Percentiles rank a stretch among this genome's conserved stretches.
These are phyloP conservation scores for Chlorophyllum brunneum DNA, from an alignment of 768 basidiomycete species.

Conservation along the genomic window DNA sequence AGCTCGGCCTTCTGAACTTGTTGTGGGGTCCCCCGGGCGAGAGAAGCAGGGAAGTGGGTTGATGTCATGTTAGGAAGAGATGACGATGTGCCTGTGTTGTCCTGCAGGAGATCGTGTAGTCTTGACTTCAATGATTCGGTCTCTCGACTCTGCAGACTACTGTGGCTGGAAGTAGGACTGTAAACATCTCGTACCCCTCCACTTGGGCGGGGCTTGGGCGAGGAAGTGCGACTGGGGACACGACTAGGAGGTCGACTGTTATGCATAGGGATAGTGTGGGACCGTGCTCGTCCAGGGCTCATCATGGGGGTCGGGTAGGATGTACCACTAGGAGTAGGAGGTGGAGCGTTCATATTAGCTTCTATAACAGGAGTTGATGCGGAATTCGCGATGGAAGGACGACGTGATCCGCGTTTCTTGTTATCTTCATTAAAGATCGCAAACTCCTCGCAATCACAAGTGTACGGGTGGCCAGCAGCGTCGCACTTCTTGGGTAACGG, in stretches of 20 bases:
- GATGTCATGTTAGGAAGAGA: slow-evolving; percentile 36
- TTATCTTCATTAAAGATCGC: slow-evolving; percentile 12
- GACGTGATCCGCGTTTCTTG: slow-evolving; percentile 4
- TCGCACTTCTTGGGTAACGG: slow-evolving; percentile 18
- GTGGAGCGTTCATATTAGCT: slow-evolving; percentile 7
- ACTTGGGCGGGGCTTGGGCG: slow-evolving; percentile 11
- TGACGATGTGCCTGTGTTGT: slow-evolving; percentile 36
- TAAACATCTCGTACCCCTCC: not conserved
- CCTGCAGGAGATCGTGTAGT: slow-evolving; percentile 43
- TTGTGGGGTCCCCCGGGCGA: slow-evolving; percentile 11
- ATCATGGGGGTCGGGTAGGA: slow-evolving; percentile 18
- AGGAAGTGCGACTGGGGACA: slow-evolving; percentile 18
- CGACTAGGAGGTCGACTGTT: slow-evolving; percentile 23
- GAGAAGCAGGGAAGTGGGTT: slow-evolving; percentile 22
- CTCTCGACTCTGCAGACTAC: slow-evolving; percentile 23
- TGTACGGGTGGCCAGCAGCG: slow-evolving; percentile 18
- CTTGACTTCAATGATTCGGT: slow-evolving; percentile 31
- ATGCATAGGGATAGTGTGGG: slow-evolving; percentile 26
- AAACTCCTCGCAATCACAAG: slow-evolving; percentile 18
- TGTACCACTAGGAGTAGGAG: slow-evolving; percentile 9
- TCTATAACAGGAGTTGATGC: slow-evolving; percentile 4
- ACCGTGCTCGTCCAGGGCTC: slow-evolving; percentile 22
- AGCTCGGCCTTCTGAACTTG: slow-evolving; percentile 9
- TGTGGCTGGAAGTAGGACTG: slow-evolving; percentile 14
- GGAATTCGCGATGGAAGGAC: not conserved